Evolutionary conservation across 139 green algal species (phyloP).

Genomic region (Tetraselmis chui): DNA sequence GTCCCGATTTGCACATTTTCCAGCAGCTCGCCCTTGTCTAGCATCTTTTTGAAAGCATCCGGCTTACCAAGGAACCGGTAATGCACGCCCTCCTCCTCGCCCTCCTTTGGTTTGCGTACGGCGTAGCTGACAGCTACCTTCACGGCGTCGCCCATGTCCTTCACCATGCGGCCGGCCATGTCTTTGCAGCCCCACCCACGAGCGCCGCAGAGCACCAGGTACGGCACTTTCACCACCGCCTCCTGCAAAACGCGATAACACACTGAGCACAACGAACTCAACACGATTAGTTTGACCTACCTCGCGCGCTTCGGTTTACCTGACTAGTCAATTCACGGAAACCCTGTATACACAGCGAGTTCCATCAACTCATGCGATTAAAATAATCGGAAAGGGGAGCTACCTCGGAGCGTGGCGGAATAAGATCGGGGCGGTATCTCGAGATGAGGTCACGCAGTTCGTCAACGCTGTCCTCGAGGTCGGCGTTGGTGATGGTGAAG

Average conservation of each 20-base stretch:
- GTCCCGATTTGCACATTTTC: conserved; percentile 6
- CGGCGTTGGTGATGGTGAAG: conserved; percentile 41
- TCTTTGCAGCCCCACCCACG: neutral
- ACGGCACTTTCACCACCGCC: neutral
- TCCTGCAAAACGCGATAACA: neutral
- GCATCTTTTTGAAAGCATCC: conserved; percentile 25
- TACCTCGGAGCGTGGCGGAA: neutral
- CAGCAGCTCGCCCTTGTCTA: conserved; percentile 16
- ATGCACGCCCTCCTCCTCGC: conserved; percentile 27
- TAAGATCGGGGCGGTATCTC: conserved; percentile 14
- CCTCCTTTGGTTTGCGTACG: conserved; percentile 21
- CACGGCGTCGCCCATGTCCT: neutral
- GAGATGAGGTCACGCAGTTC: conserved; percentile 41
- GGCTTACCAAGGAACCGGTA: conserved; percentile 26
- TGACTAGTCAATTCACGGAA: too few species aligned
- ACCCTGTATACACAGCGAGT: too few species aligned
- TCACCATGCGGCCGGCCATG: neutral
- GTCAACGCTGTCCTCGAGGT: conserved; percentile 28
- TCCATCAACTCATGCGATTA: too few species aligned
- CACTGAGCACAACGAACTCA: too few species aligned
- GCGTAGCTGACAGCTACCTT: conserved; percentile 13
- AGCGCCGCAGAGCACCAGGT: conserved; percentile 12
- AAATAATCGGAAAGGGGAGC: too few species aligned
- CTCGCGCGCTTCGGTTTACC: too few species aligned
- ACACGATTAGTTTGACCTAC: too few species aligned